A percentile compares a stretch with the other conserved stretches of the same genome.
Evolutionary conservation across 2,329 filamentous ascomycete species (phyloP).

Genomic region (Davidsoniella australis): DNA sequence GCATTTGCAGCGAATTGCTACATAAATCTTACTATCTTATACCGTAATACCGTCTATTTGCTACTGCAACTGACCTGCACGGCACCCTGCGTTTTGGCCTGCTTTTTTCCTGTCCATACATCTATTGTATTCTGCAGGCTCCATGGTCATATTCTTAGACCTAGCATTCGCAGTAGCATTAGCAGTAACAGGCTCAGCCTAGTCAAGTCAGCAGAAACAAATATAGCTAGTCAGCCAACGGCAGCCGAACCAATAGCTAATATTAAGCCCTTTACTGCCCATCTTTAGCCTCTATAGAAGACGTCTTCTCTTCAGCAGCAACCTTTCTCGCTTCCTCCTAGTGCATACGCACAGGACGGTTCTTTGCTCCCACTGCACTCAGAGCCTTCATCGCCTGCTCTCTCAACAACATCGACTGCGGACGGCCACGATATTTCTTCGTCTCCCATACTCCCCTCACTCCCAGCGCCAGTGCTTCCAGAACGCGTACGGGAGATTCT

Average conservation of each 20-base stretch:
- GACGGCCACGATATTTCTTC: constrained; percentile 32
- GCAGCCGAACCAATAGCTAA: not conserved
- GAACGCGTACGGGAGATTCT: constrained; percentile 37
- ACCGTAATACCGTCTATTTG: not conserved
- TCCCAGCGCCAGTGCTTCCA: constrained; percentile 40
- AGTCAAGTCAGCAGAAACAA: too few relatives aligned
- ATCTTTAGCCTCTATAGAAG: constrained; percentile 23
- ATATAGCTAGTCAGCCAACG: too few relatives aligned
- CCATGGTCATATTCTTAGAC: too few relatives aligned
- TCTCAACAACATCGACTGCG: constrained; percentile 45
- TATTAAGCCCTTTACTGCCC: constrained; percentile 1
- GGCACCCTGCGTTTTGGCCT: not conserved
- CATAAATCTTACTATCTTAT: not conserved
- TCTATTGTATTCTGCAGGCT: not conserved
- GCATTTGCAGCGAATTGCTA: not conserved
- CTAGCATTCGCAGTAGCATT: too few relatives aligned
- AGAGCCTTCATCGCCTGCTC: constrained; percentile 36
- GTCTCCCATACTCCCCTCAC: constrained; percentile 40
- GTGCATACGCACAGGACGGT: constrained; percentile 45
- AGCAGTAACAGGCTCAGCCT: too few relatives aligned
- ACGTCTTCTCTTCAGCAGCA: constrained; percentile 35
- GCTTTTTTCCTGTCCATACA: constrained; percentile 5
- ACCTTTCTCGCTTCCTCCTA: constrained; percentile 35
- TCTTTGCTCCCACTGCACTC: constrained; percentile 21
- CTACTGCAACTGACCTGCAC: too few relatives aligned